Evolutionary conservation across 2,329 filamentous ascomycete species (phyloP), one percentile per base, ranked within the genome.

Genomic region (Sporothrix protearum): DNA sequence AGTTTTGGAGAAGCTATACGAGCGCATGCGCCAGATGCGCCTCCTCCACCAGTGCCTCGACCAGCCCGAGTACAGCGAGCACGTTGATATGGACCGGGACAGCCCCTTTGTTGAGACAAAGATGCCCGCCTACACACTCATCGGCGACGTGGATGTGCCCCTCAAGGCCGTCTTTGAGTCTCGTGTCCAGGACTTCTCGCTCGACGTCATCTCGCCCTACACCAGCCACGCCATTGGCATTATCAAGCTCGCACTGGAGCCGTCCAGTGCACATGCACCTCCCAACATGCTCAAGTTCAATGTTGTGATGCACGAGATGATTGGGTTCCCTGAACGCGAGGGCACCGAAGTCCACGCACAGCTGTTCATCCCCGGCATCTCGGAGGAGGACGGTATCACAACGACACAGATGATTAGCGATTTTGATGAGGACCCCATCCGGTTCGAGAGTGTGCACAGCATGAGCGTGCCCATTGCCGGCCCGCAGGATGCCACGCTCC

Each of bases 1-100:
- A 98, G 95, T 71, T 71, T 80, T 99, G 70, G 91, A 96, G 78
- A 99, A 98, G 80, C 87, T 99, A 22, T 91, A 94, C 73, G 90
- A 93, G 73, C 90, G 96, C 36, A 90, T 98, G 12, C 89, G 93
- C 69, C 88, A 92, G 75, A 99, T 99, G 96, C 91, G 96, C 59
- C 95, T 97, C 80, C 92, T 98, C 88, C 92, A 97, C 78, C 95
- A 98, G 80, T 98, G 97, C 77, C 89, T 98, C 76, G 94, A 97
- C 77, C 92, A 96, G 72, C 96, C 96, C 1, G 95, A 98, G 78
- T 97, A 97, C 78, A 89, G 94, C 69, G 92, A 96, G 79, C 96
- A 98, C 77, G 92, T 98, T 78, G 93, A 92, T 76, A 45, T 16
- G 28, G 93, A n/a, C 28, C 28, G n/a, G 25, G 28, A 95, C 76